A percentile compares a stretch with the other conserved stretches of the same genome.
phyloP scores from a whole-genome alignment of 192 early-diverging fungal species.

The Funneliformis geosporum region DNA sequence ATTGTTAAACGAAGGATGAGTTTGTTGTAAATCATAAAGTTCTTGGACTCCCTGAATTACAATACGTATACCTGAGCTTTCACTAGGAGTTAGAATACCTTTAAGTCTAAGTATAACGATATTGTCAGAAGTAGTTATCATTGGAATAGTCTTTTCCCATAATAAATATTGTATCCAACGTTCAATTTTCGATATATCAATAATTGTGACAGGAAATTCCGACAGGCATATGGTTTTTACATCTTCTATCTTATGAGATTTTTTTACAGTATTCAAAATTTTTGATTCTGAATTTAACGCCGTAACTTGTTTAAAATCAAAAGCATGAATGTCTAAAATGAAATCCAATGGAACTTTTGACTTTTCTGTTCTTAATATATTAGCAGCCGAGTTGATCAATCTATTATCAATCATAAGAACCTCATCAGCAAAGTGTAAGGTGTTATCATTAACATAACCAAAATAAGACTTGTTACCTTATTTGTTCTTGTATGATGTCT shows the following conservation, averaged over 20 bases:
- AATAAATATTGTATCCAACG: conserved; percentile 76
- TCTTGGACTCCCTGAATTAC: conserved; percentile 69
- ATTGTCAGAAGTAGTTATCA: not conserved
- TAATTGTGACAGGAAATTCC: conserved; percentile 11
- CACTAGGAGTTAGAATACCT: conserved; percentile 48
- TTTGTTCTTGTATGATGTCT: conserved; percentile 41
- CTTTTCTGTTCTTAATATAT: conserved; percentile 21
- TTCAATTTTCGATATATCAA: conserved; percentile 61
- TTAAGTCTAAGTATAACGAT: conserved; percentile 65
- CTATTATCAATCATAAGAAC: not conserved
- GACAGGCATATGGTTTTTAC: conserved; percentile 23
- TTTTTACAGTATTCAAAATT: not conserved
- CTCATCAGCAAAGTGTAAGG: conserved; percentile 6
- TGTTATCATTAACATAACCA: conserved; percentile 30
- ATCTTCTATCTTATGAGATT: not conserved
- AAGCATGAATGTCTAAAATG: conserved; percentile 60
- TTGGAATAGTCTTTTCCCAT: conserved; percentile 63
- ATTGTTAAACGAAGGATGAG: not conserved
- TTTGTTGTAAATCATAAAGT: conserved; percentile 56
- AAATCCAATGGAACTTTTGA: conserved; percentile 49
- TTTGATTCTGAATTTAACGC: not conserved
- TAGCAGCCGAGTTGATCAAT: conserved; percentile 43
- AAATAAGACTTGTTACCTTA: too few species aligned
- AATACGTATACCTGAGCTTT: conserved; percentile 42
- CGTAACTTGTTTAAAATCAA: conserved; percentile 41